A percentile compares a stretch with the other conserved stretches of the same genome.
Conservation (phyloP, 2,329 filamentous ascomycete species). For the Cladosporium sp. region DNA sequence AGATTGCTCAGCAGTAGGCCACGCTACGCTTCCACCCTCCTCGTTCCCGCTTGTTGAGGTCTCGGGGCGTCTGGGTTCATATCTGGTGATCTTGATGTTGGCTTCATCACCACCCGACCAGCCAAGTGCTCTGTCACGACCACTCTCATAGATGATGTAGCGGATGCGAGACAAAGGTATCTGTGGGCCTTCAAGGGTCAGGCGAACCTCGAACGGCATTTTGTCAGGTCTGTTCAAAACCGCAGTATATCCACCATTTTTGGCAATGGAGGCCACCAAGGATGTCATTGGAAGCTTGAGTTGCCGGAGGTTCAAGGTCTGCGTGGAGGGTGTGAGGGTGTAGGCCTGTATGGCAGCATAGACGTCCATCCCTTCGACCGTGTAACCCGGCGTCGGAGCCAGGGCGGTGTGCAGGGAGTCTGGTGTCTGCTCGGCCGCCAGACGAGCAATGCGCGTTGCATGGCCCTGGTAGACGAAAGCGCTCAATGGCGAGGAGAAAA, state of each 20-base stretch:
- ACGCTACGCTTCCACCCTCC: background rate
- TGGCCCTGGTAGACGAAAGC: slow-evolving; percentile 64
- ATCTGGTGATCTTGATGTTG: slow-evolving; percentile 31
- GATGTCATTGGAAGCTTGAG: slow-evolving; percentile 41
- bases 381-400: slow-evolving; percentile 45
- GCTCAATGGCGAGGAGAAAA: slow-evolving; percentile 64
- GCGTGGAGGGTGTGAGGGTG: slow-evolving; percentile 52
- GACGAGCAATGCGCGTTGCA: slow-evolving; percentile 53
- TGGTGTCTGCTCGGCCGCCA: slow-evolving; percentile 48
- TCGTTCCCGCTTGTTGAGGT: background rate
- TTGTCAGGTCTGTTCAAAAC: slow-evolving; percentile 33
- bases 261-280: slow-evolving; percentile 38
- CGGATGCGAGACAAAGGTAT: slow-evolving; percentile 28
- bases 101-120: slow-evolving; percentile 35
- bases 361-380: slow-evolving; percentile 52
- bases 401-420: slow-evolving; percentile 46
- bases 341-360: slow-evolving; percentile 48
- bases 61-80: slow-evolving; percentile 28
- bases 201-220: slow-evolving; percentile 37
- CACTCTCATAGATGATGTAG: slow-evolving; percentile 32
- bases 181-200: slow-evolving; percentile 39
- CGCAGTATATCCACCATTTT: slow-evolving; percentile 38
- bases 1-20: background rate
- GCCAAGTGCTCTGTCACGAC: slow-evolving; percentile 29
- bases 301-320: slow-evolving; percentile 39